phyloP scores from a whole-genome alignment of 225 moss, liverwort and hornwort genomes.

The Lunularia cruciata region DNA sequence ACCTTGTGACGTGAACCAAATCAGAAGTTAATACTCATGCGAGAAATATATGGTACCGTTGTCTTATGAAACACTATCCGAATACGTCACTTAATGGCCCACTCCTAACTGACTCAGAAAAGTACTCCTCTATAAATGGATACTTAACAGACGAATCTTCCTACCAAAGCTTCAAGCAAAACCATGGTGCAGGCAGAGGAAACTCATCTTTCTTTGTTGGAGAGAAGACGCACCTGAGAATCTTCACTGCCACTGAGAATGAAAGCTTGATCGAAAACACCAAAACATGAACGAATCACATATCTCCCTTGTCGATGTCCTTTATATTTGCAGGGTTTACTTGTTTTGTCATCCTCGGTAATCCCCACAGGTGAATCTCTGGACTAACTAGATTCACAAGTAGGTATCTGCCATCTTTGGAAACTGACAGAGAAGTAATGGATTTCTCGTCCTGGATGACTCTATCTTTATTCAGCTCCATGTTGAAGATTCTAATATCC shows the following conservation, averaged over 20 bases:
- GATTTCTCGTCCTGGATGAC: conserved; percentile 93
- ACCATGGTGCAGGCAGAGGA: too few species aligned
- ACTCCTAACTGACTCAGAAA: too few species aligned
- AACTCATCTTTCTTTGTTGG: too few species aligned
- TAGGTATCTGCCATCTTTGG: conserved; percentile 90
- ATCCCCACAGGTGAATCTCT: conserved; percentile 99
- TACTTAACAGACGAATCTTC: too few species aligned
- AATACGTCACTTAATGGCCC: too few species aligned
- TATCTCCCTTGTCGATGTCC: conserved; percentile 90
- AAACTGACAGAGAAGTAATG: conserved; percentile 94
- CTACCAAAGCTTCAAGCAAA: too few species aligned
- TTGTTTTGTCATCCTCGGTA: conserved; percentile 57
- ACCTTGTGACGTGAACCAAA: too few species aligned
- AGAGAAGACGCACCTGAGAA: conserved; percentile 63
- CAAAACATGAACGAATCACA: conserved; percentile 98
- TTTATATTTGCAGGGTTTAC: conserved; percentile 84
- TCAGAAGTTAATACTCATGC: too few species aligned
- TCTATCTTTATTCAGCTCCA: conserved; percentile 85
- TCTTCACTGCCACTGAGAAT: conserved; percentile 99
- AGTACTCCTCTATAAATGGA: too few species aligned
- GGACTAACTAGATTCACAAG: conserved; percentile 94
- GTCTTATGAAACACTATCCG: too few species aligned
- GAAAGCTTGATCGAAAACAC: conserved; percentile 95
- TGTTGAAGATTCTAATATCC: conserved; percentile 92
- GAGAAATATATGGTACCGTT: too few species aligned